Conservation (phyloP, 2,329 filamentous ascomycete species). For the Phaeomoniella chlamydospora region DNA sequence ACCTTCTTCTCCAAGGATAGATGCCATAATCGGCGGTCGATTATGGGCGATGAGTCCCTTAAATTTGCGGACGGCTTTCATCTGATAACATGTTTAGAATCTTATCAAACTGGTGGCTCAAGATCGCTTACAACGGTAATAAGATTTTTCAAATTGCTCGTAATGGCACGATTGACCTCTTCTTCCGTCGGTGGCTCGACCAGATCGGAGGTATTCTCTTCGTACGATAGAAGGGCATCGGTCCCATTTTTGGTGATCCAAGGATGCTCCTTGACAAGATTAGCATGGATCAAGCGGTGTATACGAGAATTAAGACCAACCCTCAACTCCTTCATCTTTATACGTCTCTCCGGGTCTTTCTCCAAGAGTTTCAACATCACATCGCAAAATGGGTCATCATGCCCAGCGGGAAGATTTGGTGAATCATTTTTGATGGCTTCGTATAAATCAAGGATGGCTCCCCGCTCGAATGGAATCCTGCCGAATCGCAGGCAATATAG, state of each 20-base stretch:
- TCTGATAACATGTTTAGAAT: slow-evolving; percentile 28
- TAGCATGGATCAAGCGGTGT: too few relatives aligned
- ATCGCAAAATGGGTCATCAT: slow-evolving; percentile 56
- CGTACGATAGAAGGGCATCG: slow-evolving; percentile 63
- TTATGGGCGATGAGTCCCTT: slow-evolving; percentile 54
- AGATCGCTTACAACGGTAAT: slow-evolving; percentile 53
- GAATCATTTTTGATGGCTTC: slow-evolving; percentile 68
- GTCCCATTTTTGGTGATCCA: slow-evolving; percentile 78
- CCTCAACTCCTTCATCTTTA: slow-evolving; percentile 67
- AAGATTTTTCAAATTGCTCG: slow-evolving; percentile 73
- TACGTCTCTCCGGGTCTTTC: slow-evolving; percentile 71
- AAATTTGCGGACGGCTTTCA: slow-evolving; percentile 85
- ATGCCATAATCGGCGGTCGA: slow-evolving; percentile 38
- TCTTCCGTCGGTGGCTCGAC: slow-evolving; percentile 77
- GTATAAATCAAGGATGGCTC: slow-evolving; percentile 72
- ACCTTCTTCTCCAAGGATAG: slow-evolving; percentile 42
- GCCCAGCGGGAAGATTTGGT: slow-evolving; percentile 45
- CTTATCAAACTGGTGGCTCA: slow-evolving; percentile 10
- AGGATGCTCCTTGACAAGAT: slow-evolving; percentile 64
- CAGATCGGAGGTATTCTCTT: slow-evolving; percentile 73
- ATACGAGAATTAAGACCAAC: slow-evolving; percentile 46
- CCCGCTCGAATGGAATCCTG: slow-evolving; percentile 68
- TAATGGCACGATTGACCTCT: slow-evolving; percentile 83
- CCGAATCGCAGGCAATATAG: slow-evolving; percentile 88
- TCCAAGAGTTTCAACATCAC: slow-evolving; percentile 61